Percentiles rank a stretch among this genome's conserved stretches.
Evolutionary conservation across 2,329 filamentous ascomycete genomes (phyloP).

Genomic region (Bipolaris oryzae): DNA sequence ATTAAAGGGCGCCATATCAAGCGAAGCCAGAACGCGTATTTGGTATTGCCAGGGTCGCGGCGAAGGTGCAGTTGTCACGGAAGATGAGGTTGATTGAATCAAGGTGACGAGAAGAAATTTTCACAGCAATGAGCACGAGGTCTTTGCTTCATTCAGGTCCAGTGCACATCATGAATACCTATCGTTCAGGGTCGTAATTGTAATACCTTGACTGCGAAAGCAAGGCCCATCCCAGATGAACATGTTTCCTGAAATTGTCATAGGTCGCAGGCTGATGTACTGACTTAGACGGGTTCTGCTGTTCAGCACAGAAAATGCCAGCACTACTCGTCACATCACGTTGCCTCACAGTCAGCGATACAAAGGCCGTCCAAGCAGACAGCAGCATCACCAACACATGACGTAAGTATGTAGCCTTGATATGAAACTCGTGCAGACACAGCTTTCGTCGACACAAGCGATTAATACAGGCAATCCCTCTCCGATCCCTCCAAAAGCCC

Average conservation of each 20-base stretch:
- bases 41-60: neutral
- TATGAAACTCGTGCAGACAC: constrained; percentile 59
- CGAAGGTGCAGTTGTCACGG: neutral
- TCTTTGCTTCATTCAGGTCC: constrained; percentile 1
- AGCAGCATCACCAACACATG: constrained; percentile 4
- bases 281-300: neutral
- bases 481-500: constrained; percentile 49
- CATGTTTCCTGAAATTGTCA: neutral
- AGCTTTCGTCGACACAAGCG: constrained; percentile 52
- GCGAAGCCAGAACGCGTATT: neutral
- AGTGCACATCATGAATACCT: neutral
- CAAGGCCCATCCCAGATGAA: no score
- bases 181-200: neutral
- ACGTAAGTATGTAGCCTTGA: constrained; percentile 60
- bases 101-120: constrained; percentile 22
- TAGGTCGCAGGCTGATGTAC: neutral
- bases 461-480: constrained; percentile 61
- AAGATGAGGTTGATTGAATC: neutral
- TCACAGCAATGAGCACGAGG: constrained; percentile 6
- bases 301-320: neutral
- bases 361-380: neutral
- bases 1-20: constrained; percentile 28
- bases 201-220: neutral
- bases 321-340: neutral
- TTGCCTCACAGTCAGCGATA: neutral